These are phyloP conservation scores for Colletotrichum sp. DNA, from an alignment of 2,329 filamentous ascomycete species.

Conservation along the genomic window DNA sequence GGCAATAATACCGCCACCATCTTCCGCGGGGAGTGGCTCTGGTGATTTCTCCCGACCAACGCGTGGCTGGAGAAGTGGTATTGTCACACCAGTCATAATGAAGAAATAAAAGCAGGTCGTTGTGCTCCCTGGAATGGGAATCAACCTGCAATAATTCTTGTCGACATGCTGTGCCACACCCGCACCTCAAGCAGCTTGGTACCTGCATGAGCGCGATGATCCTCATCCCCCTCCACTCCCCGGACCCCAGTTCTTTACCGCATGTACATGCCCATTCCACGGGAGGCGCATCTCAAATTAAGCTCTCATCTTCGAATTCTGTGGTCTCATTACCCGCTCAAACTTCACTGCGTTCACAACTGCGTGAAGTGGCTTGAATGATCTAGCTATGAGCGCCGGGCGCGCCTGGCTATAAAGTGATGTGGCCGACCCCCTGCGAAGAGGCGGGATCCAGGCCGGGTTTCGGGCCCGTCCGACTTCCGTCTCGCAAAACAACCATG, in stretches of 20 bases:
- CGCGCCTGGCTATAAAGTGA: too few relatives aligned
- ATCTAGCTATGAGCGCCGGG: too few relatives aligned
- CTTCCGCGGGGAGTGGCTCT: neutral
- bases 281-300: neutral
- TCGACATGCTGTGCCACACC: neutral
- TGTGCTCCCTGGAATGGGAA: neutral
- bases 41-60: neutral
- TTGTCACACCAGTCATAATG: neutral
- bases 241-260: neutral
- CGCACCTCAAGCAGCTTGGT: neutral
- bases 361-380: too few relatives aligned
- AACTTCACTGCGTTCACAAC: neutral
- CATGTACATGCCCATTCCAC: too few relatives aligned
- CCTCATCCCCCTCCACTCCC: neutral
- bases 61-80: neutral
- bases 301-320: neutral
- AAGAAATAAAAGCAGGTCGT: neutral
- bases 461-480: too few relatives aligned
- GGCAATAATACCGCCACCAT: too few relatives aligned
- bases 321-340: neutral
- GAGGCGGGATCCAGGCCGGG: too few relatives aligned
- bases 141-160: neutral
- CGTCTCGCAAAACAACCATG: neutral
- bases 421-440: too few relatives aligned
- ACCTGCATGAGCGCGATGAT: neutral